Evolutionary conservation across 139 green algal species (phyloP), one percentile per base, ranked within the genome.

Genomic region (Spirogloea muscicola): DNA sequence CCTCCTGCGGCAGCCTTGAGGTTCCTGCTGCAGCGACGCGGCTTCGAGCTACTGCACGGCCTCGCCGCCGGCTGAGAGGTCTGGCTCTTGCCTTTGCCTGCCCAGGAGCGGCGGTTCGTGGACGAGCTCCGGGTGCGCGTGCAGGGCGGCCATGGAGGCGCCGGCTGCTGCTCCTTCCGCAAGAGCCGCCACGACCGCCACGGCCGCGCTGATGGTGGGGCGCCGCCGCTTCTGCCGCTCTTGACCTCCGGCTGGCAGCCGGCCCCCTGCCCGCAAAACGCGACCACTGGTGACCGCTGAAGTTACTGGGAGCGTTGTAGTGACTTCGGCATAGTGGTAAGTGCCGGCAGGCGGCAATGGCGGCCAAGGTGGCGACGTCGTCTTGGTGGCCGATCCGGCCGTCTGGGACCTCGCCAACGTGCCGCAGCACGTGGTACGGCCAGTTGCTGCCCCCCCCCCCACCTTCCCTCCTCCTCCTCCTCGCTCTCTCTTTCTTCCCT

Each of bases 261-360:
- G n/a, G n/a, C n/a, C n/a, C n/a, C n/a, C n/a, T n/a, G n/a, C n/a
- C n/a, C n/a, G n/a, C n/a, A n/a, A n/a, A n/a, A n/a, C n/a, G n/a
- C n/a, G n/a, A n/a, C n/a, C n/a, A n/a, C n/a, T n/a, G n/a, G n/a
- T n/a, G n/a, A n/a, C n/a, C n/a, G n/a, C n/a, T n/a, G n/a, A n/a
- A n/a, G n/a, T n/a, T n/a, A n/a, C n/a, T n/a, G n/a, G n/a, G n/a
- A n/a, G n/a, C n/a, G n/a, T n/a, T n/a, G n/a, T n/a, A n/a, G n/a
- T n/a, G n/a, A n/a, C n/a, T n/a, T n/a, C n/a, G n/a, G n/a, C n/a
- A n/a, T n/a, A n/a, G n/a, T n/a, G n/a, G n/a, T n/a, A n/a, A n/a
- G n/a, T n/a, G n/a, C n/a, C n/a, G n/a, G n/a, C 60, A 69, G 60
- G 68, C 31, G 71, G 71, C 27, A 80, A 70, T 33, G 71, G 71